These are phyloP conservation scores for Aspergillus oerlinghausenensis DNA, from an alignment of 2,329 filamentous ascomycete genomes.

Conservation along the genomic window DNA sequence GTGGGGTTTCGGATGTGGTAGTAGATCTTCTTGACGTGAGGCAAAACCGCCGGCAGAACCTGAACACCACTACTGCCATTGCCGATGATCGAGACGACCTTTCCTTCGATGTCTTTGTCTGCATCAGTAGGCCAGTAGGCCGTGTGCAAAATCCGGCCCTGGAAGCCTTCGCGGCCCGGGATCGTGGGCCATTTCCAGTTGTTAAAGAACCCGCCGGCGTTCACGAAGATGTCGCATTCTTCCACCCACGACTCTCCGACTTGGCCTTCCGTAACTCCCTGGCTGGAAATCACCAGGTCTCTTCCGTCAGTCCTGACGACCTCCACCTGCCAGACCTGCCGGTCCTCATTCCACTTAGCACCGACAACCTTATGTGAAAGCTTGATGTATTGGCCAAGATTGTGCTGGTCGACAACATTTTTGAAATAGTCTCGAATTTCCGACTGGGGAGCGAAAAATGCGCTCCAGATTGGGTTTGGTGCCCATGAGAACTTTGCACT, in stretches of 20 bases:
- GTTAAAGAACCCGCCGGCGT: conserved; percentile 10
- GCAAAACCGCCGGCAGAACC: too few relatives aligned
- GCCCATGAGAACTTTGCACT: conserved; percentile 21
- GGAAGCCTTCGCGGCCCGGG: conserved; percentile 20
- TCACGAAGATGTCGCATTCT: conserved; percentile 1
- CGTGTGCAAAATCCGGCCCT: conserved; percentile 31
- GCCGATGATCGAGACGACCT: not conserved
- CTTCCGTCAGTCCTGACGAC: conserved; percentile 1
- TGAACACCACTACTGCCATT: too few relatives aligned
- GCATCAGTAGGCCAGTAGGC: conserved; percentile 25
- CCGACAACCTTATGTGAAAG: too few relatives aligned
- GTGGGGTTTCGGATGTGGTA: not conserved
- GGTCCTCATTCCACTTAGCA: too few relatives aligned
- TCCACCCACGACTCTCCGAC: too few relatives aligned
- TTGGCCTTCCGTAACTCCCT: too few relatives aligned
- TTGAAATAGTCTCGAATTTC: conserved; percentile 6
- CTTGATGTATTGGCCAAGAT: conserved; percentile 6
- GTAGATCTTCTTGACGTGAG: too few relatives aligned
- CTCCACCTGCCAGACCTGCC: not conserved
- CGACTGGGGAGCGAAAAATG: conserved; percentile 3
- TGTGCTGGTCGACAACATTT: conserved; percentile 6
- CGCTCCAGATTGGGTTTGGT: conserved; percentile 5
- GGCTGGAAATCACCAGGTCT: too few relatives aligned
- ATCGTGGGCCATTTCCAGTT: conserved; percentile 16
- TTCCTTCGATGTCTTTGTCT: not conserved